Evolutionary conservation across 2,329 filamentous ascomycete species (phyloP), one percentile per base, ranked within the genome.

Genomic region (Verticillium dahliae): DNA sequence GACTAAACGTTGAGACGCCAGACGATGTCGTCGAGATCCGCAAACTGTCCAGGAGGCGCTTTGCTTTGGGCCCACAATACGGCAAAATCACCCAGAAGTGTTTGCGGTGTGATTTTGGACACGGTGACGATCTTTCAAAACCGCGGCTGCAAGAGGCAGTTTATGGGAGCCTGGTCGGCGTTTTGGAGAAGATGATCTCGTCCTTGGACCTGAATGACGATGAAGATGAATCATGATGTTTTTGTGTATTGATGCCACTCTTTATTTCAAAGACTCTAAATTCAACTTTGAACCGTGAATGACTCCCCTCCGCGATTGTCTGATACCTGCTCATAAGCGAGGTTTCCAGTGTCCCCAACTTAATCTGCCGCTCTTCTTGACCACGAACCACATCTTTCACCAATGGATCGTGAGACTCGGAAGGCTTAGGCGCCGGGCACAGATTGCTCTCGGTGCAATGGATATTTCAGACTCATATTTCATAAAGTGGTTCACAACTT

Each of bases 71-170:
- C 0, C 63, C 64, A 4, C 59, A 63, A 41, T 70, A 68, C 35
- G 66, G 66, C 52, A 60, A 65, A 18, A 65, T 71, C 14, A 69
- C 69, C 9, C 62, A 66, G 54, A 67, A 66, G 22, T 69, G 67
- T 14, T 60, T 70, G 4, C 62, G 68, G 0, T 71, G 69, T 41
- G 66, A 69, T 41, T 71, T 71, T 59, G 70, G 68, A 0, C 64
- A 50, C 18, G 61, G 64, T 1, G 50, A 62, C 0, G 62, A 66
- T 33, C 56, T 67, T 0, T 38, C 35, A 0, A 62, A 62, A 4
- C 35, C 45, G 4, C 39, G 56, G 6, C 52, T 66, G 1, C 65
- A 66, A 27, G 52, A 62, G 37, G 64, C 64, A 1, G 61, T 67
- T 0, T 62, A 64, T 18, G 59, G 61, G 3, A 56, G 38, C 15